A percentile compares a stretch with the other conserved stretches of the same genome.
These are phyloP conservation scores for Oryza coarctata DNA, from an alignment of 176 grass and related monocot genomes.

Conservation along the genomic window DNA sequence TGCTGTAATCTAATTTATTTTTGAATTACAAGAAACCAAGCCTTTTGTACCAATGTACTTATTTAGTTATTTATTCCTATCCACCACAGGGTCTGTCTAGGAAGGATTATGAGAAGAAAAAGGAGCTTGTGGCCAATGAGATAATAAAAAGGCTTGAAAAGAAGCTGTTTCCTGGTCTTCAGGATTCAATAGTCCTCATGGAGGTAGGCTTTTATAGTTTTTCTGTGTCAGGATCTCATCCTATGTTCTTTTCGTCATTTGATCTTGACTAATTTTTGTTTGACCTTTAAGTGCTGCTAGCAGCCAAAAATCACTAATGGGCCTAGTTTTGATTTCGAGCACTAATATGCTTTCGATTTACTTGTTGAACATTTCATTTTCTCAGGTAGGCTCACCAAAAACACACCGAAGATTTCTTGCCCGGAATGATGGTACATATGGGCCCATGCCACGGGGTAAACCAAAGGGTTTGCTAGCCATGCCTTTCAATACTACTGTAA, in stretches of 20 bases:
- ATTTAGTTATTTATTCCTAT: slow-evolving; percentile 3
- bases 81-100: slow-evolving; percentile 57
- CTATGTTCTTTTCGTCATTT: not conserved
- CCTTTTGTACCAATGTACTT: not conserved
- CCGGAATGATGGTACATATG: slow-evolving; percentile 82
- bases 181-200: slow-evolving; percentile 86
- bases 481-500: slow-evolving; percentile 97
- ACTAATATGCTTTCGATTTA: not conserved
- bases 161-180: slow-evolving; percentile 86
- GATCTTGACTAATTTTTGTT: slow-evolving; percentile 3
- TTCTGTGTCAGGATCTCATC: not conserved
- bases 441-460: slow-evolving; percentile 80
- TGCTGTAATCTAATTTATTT: slow-evolving; percentile 1
- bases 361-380: slow-evolving; percentile 4
- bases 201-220: slow-evolving; percentile 50
- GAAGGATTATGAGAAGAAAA: slow-evolving; percentile 86
- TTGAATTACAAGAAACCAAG: not conserved
- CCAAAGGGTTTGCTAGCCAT: slow-evolving; percentile 89
- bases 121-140: slow-evolving; percentile 69
- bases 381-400: slow-evolving; percentile 93
- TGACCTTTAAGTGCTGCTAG: slow-evolving; percentile 28
- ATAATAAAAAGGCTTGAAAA: slow-evolving; percentile 88
- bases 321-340: not conserved
- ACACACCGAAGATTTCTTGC: slow-evolving; percentile 95
- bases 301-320: not conserved